Percentiles rank a stretch among this genome's conserved stretches.
phyloP scores from a whole-genome alignment of 257 asterid species.

The Coffea canephora region DNA sequence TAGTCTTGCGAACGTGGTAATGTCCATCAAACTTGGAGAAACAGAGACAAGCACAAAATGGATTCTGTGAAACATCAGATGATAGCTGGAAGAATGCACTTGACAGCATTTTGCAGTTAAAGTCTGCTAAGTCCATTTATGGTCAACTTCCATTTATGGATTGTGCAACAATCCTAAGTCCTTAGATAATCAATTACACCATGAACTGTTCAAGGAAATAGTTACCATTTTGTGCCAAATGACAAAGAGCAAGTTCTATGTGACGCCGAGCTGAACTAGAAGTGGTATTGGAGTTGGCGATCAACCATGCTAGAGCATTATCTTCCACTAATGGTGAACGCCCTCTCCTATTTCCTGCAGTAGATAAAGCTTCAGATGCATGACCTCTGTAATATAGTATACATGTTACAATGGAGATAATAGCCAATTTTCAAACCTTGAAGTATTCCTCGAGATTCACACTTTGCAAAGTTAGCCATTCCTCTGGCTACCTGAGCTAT shows the following conservation, averaged over 20 bases:
- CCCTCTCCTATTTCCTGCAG: constrained; percentile 64
- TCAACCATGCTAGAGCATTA: constrained; percentile 72
- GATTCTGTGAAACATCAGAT: neutral
- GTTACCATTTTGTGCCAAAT: constrained; percentile 91
- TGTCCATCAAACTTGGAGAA: neutral
- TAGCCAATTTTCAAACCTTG: constrained; percentile 46
- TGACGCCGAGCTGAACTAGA: constrained; percentile 70
- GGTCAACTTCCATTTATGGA: neutral
- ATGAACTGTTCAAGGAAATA: constrained; percentile 3
- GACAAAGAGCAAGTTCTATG: constrained; percentile 87
- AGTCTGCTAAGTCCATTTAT: too few species aligned
- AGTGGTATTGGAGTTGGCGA: constrained; percentile 51
- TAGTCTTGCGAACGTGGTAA: neutral
- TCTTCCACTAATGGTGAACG: constrained; percentile 77
- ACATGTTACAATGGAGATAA: neutral
- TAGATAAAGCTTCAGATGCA: constrained; percentile 16
- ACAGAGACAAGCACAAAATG: neutral
- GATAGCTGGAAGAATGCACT: neutral
- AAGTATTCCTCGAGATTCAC: constrained; percentile 79
- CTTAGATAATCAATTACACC: neutral
- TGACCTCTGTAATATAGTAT: constrained; percentile 2
- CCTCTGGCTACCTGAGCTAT: constrained; percentile 88
- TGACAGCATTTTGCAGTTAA: neutral
- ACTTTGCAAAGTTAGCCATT: constrained; percentile 83
- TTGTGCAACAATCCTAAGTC: neutral